A percentile compares a stretch with the other conserved stretches of the same genome.
Conservation (phyloP, 805 yeast genomes). For the Kodamaea lidongshanica region DNA sequence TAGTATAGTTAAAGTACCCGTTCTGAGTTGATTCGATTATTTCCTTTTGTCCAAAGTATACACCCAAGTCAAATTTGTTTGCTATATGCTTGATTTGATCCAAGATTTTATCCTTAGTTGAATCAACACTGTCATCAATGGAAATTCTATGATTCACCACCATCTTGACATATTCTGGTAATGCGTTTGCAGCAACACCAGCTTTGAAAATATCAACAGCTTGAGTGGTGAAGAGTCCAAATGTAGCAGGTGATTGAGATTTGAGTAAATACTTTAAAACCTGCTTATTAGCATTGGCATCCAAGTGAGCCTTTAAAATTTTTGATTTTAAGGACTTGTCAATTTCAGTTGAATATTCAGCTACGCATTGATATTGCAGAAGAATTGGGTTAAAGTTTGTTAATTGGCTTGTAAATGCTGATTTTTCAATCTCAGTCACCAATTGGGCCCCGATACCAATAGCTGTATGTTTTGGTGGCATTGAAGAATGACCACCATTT, state of each 20-base stretch:
- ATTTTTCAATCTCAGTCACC: conserved; percentile 32
- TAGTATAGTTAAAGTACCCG: conserved; percentile 29
- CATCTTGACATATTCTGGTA: conserved; percentile 43
- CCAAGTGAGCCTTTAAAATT: conserved; percentile 34
- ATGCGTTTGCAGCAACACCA: conserved; percentile 46
- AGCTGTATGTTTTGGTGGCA: conserved; percentile 45
- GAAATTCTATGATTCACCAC: conserved; percentile 43
- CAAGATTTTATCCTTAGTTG: conserved; percentile 28
- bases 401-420: conserved; percentile 31
- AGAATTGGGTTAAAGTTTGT: conserved; percentile 41
- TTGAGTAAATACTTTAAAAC: conserved; percentile 29
- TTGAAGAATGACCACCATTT: conserved; percentile 48
- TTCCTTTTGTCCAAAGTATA: conserved; percentile 22
- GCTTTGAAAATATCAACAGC: conserved; percentile 44
- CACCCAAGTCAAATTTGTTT: conserved; percentile 31
- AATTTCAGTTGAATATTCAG: conserved; percentile 36
- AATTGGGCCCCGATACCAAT: conserved; percentile 43
- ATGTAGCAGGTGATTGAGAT: conserved; percentile 20
- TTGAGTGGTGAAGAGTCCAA: conserved; percentile 41
- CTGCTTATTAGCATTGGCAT: conserved; percentile 29
- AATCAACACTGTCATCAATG: conserved; percentile 34
- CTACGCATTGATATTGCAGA: conserved; percentile 40
- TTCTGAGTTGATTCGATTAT: conserved; percentile 18
- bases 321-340: conserved; percentile 27
- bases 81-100: conserved; percentile 29